Conservation (phyloP, 805 yeast species). For the Candida saitoana region DNA sequence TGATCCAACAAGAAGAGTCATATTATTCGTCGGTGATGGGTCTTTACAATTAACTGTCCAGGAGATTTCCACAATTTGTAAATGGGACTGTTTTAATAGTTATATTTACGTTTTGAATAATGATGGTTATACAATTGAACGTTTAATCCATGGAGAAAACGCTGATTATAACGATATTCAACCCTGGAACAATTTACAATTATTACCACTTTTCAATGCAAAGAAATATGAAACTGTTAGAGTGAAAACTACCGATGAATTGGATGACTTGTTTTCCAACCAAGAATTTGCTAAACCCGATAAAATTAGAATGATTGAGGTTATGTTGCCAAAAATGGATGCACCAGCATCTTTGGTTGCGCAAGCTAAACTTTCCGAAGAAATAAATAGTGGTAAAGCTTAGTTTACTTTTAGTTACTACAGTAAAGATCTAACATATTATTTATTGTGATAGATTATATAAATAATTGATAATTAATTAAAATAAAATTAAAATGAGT, state of each 20-base stretch:
- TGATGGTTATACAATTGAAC: conserved; percentile 74
- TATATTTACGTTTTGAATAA: conserved; percentile 68
- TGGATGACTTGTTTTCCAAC: conserved; percentile 47
- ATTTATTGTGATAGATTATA: too few species aligned
- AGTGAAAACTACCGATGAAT: conserved; percentile 56
- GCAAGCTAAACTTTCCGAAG: conserved; percentile 32
- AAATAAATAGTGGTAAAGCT: conserved; percentile 20
- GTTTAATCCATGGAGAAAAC: conserved; percentile 65
- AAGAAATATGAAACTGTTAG: conserved; percentile 50
- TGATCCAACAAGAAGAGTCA: conserved; percentile 58
- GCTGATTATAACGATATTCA: conserved; percentile 67
- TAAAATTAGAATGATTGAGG: conserved; percentile 64
- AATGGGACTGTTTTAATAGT: conserved; percentile 60
- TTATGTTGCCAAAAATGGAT: conserved; percentile 68
- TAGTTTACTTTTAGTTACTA: too few species aligned
- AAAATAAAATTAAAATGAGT: not conserved
- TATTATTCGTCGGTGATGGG: conserved; percentile 72
- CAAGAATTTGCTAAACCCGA: conserved; percentile 49
- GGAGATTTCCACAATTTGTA: conserved; percentile 66
- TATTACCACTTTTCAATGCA: conserved; percentile 62
- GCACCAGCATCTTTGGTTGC: conserved; percentile 59
- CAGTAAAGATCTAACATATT: too few species aligned
- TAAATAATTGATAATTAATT: too few species aligned
- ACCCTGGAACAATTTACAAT: conserved; percentile 61
- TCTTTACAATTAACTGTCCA: conserved; percentile 73